A percentile compares a stretch with the other conserved stretches of the same genome.
Evolutionary conservation across 306 rosid genomes (phyloP).

Genomic region (barrel medic (Medicago truncatula)): MtrunA17r5.0-ANR NC_053043.1:49502001-49502500

Average conservation of each 20-base stretch:
- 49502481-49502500: conserved; percentile 54
- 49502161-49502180: conserved; percentile 60
- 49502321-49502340: conserved; percentile 70
- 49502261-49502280: conserved; percentile 75
- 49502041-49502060: conserved; percentile 56
- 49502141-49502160: conserved; percentile 65
- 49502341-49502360: conserved; percentile 63
- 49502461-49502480: conserved; percentile 70
- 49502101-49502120: conserved; percentile 71
- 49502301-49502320: conserved; percentile 67
- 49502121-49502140: conserved; percentile 71
- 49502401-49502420: conserved; percentile 40
- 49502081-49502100: conserved; percentile 67
- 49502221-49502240: conserved; percentile 51
- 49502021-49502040: conserved; percentile 67
- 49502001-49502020: conserved; percentile 71
- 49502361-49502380: conserved; percentile 53
- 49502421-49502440: conserved; percentile 61
- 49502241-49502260: conserved; percentile 67
- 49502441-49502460: conserved; percentile 83
- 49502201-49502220: conserved; percentile 57
- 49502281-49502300: conserved; percentile 62
- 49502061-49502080: conserved; percentile 50
- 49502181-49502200: conserved; percentile 76
- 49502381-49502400: conserved; percentile 42